Base-by-base conservation (phyloP, 2,329 filamentous ascomycete species). In the Tolypocladium tropicale region DNA sequence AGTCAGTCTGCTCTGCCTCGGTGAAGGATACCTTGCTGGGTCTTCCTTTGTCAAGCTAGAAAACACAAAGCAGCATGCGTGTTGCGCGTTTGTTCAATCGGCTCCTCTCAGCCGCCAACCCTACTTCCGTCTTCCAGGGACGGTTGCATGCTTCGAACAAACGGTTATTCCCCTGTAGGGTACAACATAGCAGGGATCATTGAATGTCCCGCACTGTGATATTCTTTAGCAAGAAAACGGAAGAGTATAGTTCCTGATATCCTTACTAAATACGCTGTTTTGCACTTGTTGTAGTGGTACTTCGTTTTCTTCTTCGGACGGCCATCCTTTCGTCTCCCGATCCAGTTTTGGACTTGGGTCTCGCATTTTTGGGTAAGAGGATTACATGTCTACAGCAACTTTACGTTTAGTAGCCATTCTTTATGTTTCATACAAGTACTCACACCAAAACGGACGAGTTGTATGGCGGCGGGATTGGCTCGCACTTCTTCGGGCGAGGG, bases 281-380 rank as follows among this genome's bases (percentile, higher is more conserved):
- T 21, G 39, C 39, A 43, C 2, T 2, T 4, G 10, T 16, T 21
- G 12, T 11, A 12, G 4, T 4, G 3, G 9, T 12, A 10, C 2
- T 3, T 6, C 2, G 1, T 12, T 3, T 6, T 23, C 1, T 23
- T 37, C n/a, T 7, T 18, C n/a, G n/a, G 10, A 2, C 9, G 7
- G 4, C 18, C n/a, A 21, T 6, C 37, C 21, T 41, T 21, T 9
- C 21, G 18, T 21, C n/a, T n/a, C n/a, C 21, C 1, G 3, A 3
- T 6, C 10, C n/a, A n/a, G n/a, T n/a, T n/a, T n/a, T 39, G 39
- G 21, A 4, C 2, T 5, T 43, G n/a, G n/a, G 39, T 12, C 39
- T 5, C 12, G 21, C 39, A 43, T 23, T 5, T 23, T 21, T 43
- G 39, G n/a, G n/a, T 43, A 12, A 11, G 9, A 4, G 39, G 39